Base-by-base conservation (phyloP, 257 asterid genomes). In the Forsythia viridissima region DNA sequence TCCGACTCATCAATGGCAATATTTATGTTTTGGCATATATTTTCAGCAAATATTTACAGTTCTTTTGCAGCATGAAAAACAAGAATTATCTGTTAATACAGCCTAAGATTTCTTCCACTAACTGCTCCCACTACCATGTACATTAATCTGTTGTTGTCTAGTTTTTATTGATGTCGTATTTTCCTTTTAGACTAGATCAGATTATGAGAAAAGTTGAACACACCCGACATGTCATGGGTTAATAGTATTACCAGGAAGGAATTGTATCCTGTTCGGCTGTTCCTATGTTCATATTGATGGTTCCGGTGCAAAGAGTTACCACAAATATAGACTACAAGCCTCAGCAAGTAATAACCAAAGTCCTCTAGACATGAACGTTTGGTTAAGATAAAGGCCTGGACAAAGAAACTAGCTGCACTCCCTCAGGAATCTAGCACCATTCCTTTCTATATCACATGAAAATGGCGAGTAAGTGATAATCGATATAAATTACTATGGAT, bases 351-450 rank as follows among this genome's bases (percentile, higher is more conserved):
- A 73, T 96, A 96, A 5, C 99, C 98, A 59, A 96, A 93, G 90
- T 96, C 99, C 86, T 30, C 99, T 88, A 10, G 99, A 96, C 99
- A 96, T 96, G 99, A 96, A 37, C 97, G 98, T 73, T 88, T 89
- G 15, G 99, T 96, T 76, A 96, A 85, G 24, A 97, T 93, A 71
- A 86, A 80, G 5, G 97, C 86, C 86, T 96, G 99, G 98, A 87
- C 93, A 40, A 91, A 78, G 89, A 93, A 93, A 89, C 98, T 96
- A 77, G 99, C 98, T 77, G 90, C 98, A 76, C 98, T 96, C 66
- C 99, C 99, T 48, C 99, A 96, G 43, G 98, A 89, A 84, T 96
- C 98, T 1, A 96, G 84, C 77, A 96, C 93, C 0, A 98, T 93
- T 86, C 99, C 99, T 83, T 91, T 93, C 98, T 95, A 91, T 10